Conservation (phyloP, 1,139 yeast species). For the Zygosaccharomyces sapae region DNA sequence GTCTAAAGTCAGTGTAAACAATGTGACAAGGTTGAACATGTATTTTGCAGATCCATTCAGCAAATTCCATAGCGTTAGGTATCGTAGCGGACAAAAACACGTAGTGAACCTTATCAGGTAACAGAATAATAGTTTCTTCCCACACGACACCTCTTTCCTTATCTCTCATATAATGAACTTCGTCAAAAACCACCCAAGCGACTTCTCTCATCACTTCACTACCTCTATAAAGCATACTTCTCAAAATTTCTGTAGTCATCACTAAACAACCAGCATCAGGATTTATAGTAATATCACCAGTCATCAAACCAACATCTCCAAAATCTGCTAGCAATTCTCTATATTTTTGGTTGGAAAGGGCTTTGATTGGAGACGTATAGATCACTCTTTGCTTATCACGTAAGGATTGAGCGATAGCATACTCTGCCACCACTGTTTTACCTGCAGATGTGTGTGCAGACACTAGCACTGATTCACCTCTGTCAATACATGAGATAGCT, state of each 20-base stretch:
- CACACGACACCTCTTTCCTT: slow-evolving; percentile 97
- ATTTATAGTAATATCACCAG: slow-evolving; percentile 96
- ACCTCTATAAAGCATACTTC: slow-evolving; percentile 90
- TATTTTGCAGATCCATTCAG: slow-evolving; percentile 95
- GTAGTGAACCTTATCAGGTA: slow-evolving; percentile 90
- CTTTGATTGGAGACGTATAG: slow-evolving; percentile 95
- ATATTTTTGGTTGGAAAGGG: slow-evolving; percentile 91
- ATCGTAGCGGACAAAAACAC: slow-evolving; percentile 92
- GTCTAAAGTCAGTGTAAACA: slow-evolving; percentile 96
- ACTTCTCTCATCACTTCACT: slow-evolving; percentile 95
- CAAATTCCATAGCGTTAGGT: slow-evolving; percentile 97
- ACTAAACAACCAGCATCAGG: slow-evolving; percentile 96
- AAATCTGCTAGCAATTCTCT: slow-evolving; percentile 89
- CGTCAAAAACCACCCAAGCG: slow-evolving; percentile 94
- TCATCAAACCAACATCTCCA: slow-evolving; percentile 94
- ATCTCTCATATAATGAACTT: slow-evolving; percentile 94
- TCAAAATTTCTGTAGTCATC: slow-evolving; percentile 94
- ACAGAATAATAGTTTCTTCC: slow-evolving; percentile 95
- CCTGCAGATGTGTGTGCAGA: slow-evolving; percentile 99
- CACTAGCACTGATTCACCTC: slow-evolving; percentile 92
- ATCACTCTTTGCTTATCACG: slow-evolving; percentile 90
- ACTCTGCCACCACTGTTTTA: slow-evolving; percentile 97
- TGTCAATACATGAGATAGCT: slow-evolving; percentile 88
- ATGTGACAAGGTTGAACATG: slow-evolving; percentile 98
- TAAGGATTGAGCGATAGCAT: slow-evolving; percentile 93